A percentile compares a stretch with the other conserved stretches of the same genome.
These are phyloP conservation scores for Skeletonema potamos DNA, from an alignment of 108 stramenopile species.

Conservation along the genomic window DNA sequence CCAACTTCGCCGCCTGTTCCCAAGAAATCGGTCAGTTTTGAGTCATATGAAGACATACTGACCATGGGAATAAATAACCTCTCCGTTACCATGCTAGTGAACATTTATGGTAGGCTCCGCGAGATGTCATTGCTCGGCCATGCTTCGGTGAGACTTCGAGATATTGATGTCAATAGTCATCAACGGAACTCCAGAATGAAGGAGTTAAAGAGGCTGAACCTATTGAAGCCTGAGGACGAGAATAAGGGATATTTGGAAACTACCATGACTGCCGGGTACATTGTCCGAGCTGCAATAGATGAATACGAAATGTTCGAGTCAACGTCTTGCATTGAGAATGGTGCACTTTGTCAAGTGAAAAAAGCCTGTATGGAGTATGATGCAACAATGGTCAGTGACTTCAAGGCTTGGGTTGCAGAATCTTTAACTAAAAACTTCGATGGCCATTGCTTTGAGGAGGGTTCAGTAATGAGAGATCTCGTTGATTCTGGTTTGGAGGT, in stretches of 20 bases:
- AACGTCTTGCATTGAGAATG: background rate
- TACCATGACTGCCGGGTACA: slow-evolving; percentile 7
- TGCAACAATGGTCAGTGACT: background rate
- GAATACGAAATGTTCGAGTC: slow-evolving; percentile 18
- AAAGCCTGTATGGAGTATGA: background rate
- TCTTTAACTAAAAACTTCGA: slow-evolving; percentile 2
- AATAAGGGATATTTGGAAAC: slow-evolving; percentile 2
- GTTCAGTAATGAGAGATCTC: slow-evolving; percentile 16
- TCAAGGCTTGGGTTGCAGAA: slow-evolving; percentile 19
- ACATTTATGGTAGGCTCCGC: slow-evolving; percentile 12
- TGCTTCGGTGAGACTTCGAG: slow-evolving; percentile 7
- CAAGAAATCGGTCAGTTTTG: background rate
- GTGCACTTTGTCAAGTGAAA: background rate
- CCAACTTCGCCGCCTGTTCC: background rate
- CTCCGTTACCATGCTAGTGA: slow-evolving; percentile 8
- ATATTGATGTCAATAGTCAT: slow-evolving; percentile 18
- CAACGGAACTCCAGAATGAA: slow-evolving; percentile 3
- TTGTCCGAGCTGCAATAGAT: slow-evolving; percentile 14
- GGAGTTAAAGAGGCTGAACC: background rate
- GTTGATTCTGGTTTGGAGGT: slow-evolving; percentile 9
- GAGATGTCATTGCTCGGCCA: slow-evolving; percentile 13
- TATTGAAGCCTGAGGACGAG: background rate
- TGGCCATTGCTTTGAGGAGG: slow-evolving; percentile 7
- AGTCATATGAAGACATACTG: slow-evolving; percentile 1
- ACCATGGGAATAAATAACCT: slow-evolving; percentile 3